These are phyloP conservation scores for Colletotrichum orbiculare DNA, from an alignment of 2,329 filamentous ascomycete species.

Conservation along the genomic window DNA sequence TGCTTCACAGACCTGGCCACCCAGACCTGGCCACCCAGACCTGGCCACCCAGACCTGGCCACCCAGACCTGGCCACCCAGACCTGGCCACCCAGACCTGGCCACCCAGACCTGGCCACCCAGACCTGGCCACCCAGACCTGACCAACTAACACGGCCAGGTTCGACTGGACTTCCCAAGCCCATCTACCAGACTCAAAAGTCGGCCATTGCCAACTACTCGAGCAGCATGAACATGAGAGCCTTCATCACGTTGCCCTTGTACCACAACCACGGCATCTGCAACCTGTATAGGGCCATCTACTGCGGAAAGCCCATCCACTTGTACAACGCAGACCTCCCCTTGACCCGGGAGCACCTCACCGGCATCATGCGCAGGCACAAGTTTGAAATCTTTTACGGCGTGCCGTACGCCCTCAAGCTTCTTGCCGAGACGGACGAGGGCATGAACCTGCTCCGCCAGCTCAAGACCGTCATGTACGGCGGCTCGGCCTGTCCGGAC, in stretches of 20 bases:
- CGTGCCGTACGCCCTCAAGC: slow-evolving; percentile 73
- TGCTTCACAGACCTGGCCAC: slow-evolving; percentile 15
- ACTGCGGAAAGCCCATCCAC: slow-evolving; percentile 60
- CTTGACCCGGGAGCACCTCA: slow-evolving; percentile 60
- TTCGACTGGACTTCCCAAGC: slow-evolving; percentile 71
- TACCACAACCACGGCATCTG: slow-evolving; percentile 70
- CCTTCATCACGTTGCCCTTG: slow-evolving; percentile 66
- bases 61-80: slow-evolving; percentile 31
- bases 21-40: slow-evolving; percentile 40
- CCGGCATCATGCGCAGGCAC: slow-evolving; percentile 54
- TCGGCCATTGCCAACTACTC: slow-evolving; percentile 61
- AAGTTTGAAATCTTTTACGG: slow-evolving; percentile 66
- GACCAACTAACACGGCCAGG: slow-evolving; percentile 46
- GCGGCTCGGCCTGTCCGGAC: slow-evolving; percentile 69
- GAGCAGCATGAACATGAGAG: slow-evolving; percentile 51
- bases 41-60: slow-evolving; percentile 33
- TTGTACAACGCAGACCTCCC: slow-evolving; percentile 67
- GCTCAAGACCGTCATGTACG: slow-evolving; percentile 66
- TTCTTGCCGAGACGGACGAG: slow-evolving; percentile 67
- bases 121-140: slow-evolving; percentile 38
- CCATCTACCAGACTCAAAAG: slow-evolving; percentile 67
- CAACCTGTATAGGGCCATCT: slow-evolving; percentile 64
- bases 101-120: slow-evolving; percentile 30
- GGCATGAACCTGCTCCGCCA: slow-evolving; percentile 60
- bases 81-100: slow-evolving; percentile 38